Evolutionary conservation across 2,329 filamentous ascomycete species (phyloP).

Genomic region (Diaporthe aspalathi): DNA sequence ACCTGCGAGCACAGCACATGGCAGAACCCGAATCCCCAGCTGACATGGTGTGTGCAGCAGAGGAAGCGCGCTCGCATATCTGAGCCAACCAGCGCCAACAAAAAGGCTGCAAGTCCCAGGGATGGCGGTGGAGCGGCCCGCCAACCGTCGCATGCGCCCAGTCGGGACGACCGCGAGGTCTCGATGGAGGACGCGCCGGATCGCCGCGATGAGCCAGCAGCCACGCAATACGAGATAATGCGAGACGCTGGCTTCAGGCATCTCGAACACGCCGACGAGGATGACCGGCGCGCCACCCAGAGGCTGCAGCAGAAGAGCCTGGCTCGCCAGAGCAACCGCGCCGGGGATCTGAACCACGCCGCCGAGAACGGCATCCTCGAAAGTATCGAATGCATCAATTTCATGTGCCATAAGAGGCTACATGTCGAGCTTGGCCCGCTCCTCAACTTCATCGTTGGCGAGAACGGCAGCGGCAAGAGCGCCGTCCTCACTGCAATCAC

Average conservation of each 20-base stretch:
- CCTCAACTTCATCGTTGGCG: conserved; percentile 98
- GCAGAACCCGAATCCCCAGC: neutral
- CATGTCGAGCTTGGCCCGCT: conserved; percentile 88
- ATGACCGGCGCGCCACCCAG: conserved; percentile 74
- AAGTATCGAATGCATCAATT: conserved; percentile 87
- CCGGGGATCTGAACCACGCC: conserved; percentile 73
- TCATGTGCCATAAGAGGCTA: conserved; percentile 93
- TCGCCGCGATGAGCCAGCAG: conserved; percentile 51
- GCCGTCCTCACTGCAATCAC: conserved; percentile 93
- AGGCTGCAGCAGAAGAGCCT: conserved; percentile 53
- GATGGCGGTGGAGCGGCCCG: conserved; percentile 42
- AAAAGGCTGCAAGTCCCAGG: conserved; percentile 47
- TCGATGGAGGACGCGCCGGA: conserved; percentile 42
- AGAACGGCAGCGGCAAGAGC: conserved; percentile 98
- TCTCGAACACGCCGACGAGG: conserved; percentile 65
- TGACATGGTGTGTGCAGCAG: conserved; percentile 44
- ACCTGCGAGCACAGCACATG: neutral
- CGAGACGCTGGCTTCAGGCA: conserved; percentile 70
- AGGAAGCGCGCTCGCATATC: conserved; percentile 55
- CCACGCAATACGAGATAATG: conserved; percentile 71
- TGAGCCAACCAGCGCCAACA: conserved; percentile 41
- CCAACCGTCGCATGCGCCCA: conserved; percentile 26
- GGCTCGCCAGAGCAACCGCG: conserved; percentile 50
- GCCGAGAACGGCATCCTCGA: conserved; percentile 90
- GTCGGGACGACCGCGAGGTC: conserved; percentile 46